phyloP scores from a whole-genome alignment of 164 flowering plant genomes.

The Liriodendron chinense region DNA sequence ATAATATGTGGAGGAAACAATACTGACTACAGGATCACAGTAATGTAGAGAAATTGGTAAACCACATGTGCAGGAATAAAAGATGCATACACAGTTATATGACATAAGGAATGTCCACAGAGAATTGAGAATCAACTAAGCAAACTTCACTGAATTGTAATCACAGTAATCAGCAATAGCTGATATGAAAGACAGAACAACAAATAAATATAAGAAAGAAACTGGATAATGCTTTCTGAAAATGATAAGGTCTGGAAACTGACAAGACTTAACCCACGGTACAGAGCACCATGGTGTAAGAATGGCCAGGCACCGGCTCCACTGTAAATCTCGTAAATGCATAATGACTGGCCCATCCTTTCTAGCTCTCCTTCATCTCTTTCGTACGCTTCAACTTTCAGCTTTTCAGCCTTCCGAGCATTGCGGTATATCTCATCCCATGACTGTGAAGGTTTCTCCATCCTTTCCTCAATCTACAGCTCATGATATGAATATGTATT shows the following conservation, averaged over 20 bases:
- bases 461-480: conserved; percentile 77
- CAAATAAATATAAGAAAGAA: not conserved
- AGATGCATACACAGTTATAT: not conserved
- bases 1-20: no score
- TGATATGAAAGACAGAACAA: not conserved
- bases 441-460: conserved; percentile 50
- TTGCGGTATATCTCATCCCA: conserved; percentile 91
- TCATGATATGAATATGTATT: conserved; percentile 13
- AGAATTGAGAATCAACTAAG: not conserved
- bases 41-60: no score
- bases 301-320: conserved; percentile 94
- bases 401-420: conserved; percentile 79
- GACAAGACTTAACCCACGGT: conserved; percentile 96
- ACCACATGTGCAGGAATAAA: no score
- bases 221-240: not conserved
- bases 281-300: conserved; percentile 88
- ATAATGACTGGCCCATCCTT: conserved; percentile 85
- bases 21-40: no score
- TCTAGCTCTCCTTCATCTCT: conserved; percentile 99
- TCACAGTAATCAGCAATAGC: not conserved
- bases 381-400: conserved; percentile 78
- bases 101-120: not conserved
- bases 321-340: conserved; percentile 85
- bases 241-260: conserved; percentile 30
- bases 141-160: not conserved